These are phyloP conservation scores for Byssoonygena ceratinophila DNA, from an alignment of 2,329 filamentous ascomycete species.

Conservation along the genomic window DNA sequence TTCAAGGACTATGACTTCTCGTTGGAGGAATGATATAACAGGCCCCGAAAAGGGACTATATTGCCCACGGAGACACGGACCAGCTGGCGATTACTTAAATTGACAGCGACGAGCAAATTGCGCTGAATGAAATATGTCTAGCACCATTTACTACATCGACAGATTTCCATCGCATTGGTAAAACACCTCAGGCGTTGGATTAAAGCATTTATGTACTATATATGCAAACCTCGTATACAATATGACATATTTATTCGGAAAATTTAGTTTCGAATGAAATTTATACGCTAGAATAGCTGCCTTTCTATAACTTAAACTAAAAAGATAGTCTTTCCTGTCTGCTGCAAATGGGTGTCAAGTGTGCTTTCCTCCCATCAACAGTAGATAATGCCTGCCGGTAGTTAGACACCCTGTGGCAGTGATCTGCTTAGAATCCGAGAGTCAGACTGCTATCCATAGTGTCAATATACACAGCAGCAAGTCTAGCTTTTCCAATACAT, in stretches of 20 bases:
- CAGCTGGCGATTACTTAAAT: too few species aligned
- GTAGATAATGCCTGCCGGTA: not conserved
- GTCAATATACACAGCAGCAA: not conserved
- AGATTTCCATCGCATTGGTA: too few species aligned
- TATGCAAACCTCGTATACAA: too few species aligned
- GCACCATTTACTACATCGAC: too few species aligned
- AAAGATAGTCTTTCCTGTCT: not conserved
- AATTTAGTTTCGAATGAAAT: too few species aligned
- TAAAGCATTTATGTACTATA: not conserved
- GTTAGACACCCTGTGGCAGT: not conserved
- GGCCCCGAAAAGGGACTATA: not conserved
- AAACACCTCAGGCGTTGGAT: too few species aligned
- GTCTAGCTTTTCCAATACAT: not conserved
- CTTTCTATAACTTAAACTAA: too few species aligned
- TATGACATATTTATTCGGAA: too few species aligned
- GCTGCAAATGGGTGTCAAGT: not conserved
- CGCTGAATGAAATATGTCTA: too few species aligned
- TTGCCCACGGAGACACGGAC: too few species aligned
- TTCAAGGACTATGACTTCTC: slow-evolving; percentile 87
- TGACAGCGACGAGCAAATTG: not conserved
- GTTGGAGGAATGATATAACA: slow-evolving; percentile 24
- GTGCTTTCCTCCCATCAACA: not conserved
- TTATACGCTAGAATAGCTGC: too few species aligned
- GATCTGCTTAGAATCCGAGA: not conserved
- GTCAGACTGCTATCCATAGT: not conserved